Conservation (phyloP, 176 grass and related monocot species). For the Lolium multiflorum region DNA sequence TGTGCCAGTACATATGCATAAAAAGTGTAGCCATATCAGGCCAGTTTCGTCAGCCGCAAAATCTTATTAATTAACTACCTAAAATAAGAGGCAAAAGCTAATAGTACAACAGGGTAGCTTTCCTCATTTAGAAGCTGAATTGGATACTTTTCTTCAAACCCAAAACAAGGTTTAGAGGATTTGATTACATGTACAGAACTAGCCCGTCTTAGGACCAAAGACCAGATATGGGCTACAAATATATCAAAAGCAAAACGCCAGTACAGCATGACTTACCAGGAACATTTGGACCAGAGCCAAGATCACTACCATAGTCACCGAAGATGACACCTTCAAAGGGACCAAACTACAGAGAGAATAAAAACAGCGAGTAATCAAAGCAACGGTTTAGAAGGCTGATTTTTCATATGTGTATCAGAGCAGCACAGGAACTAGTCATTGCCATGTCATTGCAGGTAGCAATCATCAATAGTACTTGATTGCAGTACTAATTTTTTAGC, state of each 20-base stretch:
- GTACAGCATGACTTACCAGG: slow-evolving; percentile 68
- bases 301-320: slow-evolving; percentile 90
- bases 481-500: no score
- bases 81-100: no score
- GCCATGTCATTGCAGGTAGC: not conserved
- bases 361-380: slow-evolving; percentile 20
- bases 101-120: not conserved
- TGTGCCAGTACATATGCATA: not conserved
- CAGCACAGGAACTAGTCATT: not conserved
- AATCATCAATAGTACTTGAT: no score
- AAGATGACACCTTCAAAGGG: slow-evolving; percentile 92
- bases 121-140: not conserved
- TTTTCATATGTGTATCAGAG: slow-evolving; percentile 27
- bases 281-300: slow-evolving; percentile 83
- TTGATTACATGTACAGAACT: not conserved
- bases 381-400: slow-evolving; percentile 22
- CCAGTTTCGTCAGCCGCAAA: slow-evolving; percentile 4
- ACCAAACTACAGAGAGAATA: slow-evolving; percentile 63
- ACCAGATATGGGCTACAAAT: not conserved
- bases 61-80: not conserved
- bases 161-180: not conserved
- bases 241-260: not conserved
- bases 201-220: not conserved
- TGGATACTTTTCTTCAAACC: not conserved
- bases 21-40: not conserved